phyloP scores from a whole-genome alignment of 495 filamentous ascomycete species.

The Aspergillus bertholletiae region DNA sequence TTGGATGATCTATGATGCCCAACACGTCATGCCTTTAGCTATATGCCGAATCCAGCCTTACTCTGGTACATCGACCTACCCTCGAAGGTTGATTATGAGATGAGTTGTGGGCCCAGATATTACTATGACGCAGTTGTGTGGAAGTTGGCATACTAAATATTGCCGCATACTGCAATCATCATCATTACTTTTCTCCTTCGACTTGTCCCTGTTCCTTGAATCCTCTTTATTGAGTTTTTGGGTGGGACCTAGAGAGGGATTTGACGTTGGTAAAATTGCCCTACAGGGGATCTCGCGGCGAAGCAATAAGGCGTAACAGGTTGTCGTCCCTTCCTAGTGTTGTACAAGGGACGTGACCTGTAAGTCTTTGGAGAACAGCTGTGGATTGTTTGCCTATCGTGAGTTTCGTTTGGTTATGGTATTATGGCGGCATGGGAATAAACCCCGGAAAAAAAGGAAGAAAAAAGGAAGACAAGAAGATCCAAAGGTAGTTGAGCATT shows the following conservation, averaged over 20 bases:
- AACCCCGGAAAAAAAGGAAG: not conserved
- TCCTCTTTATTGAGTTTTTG: conserved; percentile 10
- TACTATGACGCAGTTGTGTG: not conserved
- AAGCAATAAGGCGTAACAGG: not conserved
- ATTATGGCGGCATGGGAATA: not conserved
- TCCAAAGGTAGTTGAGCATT: not conserved
- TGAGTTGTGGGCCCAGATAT: not conserved
- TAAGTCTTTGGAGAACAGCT: not conserved
- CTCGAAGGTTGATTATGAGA: not conserved
- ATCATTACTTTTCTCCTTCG: not conserved
- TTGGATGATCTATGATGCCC: conserved; percentile 3
- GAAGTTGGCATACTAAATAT: not conserved
- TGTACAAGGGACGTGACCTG: not conserved
- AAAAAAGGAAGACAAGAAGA: not conserved
- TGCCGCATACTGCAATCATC: not conserved
- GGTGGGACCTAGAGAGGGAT: conserved; percentile 15
- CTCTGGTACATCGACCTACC: not conserved
- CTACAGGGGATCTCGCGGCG: not conserved
- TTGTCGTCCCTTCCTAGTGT: not conserved
- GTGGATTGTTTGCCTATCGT: not conserved
- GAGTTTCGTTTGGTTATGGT: not conserved
- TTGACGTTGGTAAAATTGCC: conserved; percentile 21
- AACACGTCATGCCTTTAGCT: not conserved
- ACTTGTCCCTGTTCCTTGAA: not conserved
- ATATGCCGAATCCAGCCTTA: not conserved